Evolutionary conservation across 768 basidiomycete species (phyloP).

Genomic region (Lactarius tabidus): DNA sequence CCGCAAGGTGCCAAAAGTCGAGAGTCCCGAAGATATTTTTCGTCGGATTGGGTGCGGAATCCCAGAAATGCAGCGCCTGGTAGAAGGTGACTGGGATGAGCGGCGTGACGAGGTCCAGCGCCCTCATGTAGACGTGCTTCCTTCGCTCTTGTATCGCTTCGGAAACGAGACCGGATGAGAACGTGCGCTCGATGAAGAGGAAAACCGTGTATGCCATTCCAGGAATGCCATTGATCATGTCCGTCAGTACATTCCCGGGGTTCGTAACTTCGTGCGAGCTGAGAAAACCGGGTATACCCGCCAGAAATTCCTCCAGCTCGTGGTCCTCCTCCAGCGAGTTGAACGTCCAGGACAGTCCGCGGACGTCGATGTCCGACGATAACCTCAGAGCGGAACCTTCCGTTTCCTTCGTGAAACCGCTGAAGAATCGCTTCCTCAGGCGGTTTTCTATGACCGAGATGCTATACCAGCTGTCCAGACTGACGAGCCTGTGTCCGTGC

Average conservation of each 20-base stretch:
- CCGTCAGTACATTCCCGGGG: background rate
- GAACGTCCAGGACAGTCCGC: conserved; percentile 16
- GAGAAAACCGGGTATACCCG: conserved; percentile 19
- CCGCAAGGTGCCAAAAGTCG: conserved; percentile 18
- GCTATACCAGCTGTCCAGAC: conserved; percentile 18
- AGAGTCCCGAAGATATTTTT: conserved; percentile 9
- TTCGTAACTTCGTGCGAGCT: conserved; percentile 13
- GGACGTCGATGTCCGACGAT: conserved; percentile 16
- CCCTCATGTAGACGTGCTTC: conserved; percentile 12
- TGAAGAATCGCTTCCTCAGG: conserved; percentile 16
- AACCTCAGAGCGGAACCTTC: conserved; percentile 10
- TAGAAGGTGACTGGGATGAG: conserved; percentile 19
- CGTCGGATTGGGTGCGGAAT: conserved; percentile 7
- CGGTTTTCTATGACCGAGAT: conserved; percentile 14
- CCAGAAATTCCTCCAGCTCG: conserved; percentile 20
- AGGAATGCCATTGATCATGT: conserved; percentile 8
- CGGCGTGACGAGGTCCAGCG: conserved; percentile 9
- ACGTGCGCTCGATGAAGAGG: conserved; percentile 19
- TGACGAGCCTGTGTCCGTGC: conserved; percentile 17
- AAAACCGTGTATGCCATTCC: conserved; percentile 19
- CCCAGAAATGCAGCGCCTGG: conserved; percentile 14
- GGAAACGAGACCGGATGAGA: conserved; percentile 15
- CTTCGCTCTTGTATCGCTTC: conserved; percentile 14
- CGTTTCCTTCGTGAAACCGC: conserved; percentile 16
- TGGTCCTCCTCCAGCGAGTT: conserved; percentile 23